These are phyloP conservation scores for Teunomyces gatunensis DNA, from an alignment of 805 yeast genomes.

Conservation along the genomic window DNA sequence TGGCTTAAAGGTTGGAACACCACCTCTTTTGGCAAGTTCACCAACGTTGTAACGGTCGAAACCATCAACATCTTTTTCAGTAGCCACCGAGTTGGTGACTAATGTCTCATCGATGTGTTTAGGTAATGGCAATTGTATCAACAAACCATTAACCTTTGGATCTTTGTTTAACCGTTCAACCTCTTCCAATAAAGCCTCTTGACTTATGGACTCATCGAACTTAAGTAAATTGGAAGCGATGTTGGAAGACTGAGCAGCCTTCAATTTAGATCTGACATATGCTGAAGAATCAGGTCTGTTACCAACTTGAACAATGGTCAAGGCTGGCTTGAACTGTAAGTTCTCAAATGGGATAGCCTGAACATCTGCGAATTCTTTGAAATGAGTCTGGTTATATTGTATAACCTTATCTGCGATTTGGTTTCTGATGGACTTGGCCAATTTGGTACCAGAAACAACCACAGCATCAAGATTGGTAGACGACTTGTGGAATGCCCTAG, in stretches of 20 bases:
- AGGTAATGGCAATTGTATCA: slow-evolving; percentile 91
- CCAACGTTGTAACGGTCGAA: slow-evolving; percentile 88
- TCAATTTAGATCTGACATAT: slow-evolving; percentile 86
- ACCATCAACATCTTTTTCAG: slow-evolving; percentile 93
- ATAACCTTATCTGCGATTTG: slow-evolving; percentile 41
- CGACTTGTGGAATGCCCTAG: slow-evolving; percentile 8
- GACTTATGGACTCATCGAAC: slow-evolving; percentile 59
- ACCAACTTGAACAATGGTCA: slow-evolving; percentile 89
- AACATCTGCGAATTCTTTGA: slow-evolving; percentile 14
- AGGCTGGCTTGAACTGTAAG: slow-evolving; percentile 61
- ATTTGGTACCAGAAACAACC: slow-evolving; percentile 41
- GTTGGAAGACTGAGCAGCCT: slow-evolving; percentile 83
- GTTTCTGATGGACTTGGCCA: slow-evolving; percentile 37
- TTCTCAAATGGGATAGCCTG: slow-evolving; percentile 22
- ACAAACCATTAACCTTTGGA: slow-evolving; percentile 75
- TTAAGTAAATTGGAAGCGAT: slow-evolving; percentile 65
- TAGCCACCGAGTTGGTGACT: slow-evolving; percentile 77
- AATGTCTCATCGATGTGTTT: slow-evolving; percentile 70
- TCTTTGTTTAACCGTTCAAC: slow-evolving; percentile 70
- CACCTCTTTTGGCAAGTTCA: slow-evolving; percentile 83
- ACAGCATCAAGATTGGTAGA: slow-evolving; percentile 26
- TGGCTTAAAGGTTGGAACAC: slow-evolving; percentile 79
- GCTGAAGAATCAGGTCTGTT: slow-evolving; percentile 86
- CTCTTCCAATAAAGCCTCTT: slow-evolving; percentile 56
- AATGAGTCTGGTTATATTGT: slow-evolving; percentile 31